A percentile compares a stretch with the other conserved stretches of the same genome.
Evolutionary conservation across 139 green algal genomes (phyloP).

Genomic region (Volvox africanus): DNA sequence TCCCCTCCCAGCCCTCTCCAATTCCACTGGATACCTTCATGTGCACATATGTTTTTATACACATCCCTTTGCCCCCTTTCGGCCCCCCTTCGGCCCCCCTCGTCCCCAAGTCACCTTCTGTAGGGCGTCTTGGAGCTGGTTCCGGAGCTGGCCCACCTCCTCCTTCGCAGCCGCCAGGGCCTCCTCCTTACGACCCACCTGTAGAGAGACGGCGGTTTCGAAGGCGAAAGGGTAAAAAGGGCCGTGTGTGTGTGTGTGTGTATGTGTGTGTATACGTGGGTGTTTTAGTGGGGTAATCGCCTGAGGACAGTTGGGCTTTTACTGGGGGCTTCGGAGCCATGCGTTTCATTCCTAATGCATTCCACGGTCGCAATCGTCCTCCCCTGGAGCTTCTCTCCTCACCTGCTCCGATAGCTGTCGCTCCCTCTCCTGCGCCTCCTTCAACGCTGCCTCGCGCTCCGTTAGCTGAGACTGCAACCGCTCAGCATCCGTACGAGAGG

Average conservation of each 20-base stretch:
- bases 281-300: too few relatives aligned
- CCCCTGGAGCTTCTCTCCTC: too few relatives aligned
- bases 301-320: too few relatives aligned
- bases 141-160: background rate
- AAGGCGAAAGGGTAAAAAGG: background rate
- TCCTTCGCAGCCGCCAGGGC: background rate
- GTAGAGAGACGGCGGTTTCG: background rate
- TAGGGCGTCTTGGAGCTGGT: background rate
- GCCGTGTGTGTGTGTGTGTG: background rate
- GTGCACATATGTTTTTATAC: too few relatives aligned
- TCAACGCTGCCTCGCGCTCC: background rate
- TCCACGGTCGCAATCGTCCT: background rate
- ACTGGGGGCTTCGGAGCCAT: too few relatives aligned
- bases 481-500: background rate
- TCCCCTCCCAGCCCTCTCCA: background rate
- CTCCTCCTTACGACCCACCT: background rate
- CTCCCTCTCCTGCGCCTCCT: background rate
- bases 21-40: too few relatives aligned
- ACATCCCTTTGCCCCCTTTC: background rate
- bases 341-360: background rate
- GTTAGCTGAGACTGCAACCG: background rate
- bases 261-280: too few relatives aligned
- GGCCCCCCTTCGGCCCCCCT: background rate
- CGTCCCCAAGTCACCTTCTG: slow-evolving; percentile 8
- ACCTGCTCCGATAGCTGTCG: slow-evolving; percentile 34